Percentiles rank a stretch among this genome's conserved stretches.
Evolutionary conservation across 805 yeast species (phyloP).

Genomic region (Suhomyces pyralidae): DNA sequence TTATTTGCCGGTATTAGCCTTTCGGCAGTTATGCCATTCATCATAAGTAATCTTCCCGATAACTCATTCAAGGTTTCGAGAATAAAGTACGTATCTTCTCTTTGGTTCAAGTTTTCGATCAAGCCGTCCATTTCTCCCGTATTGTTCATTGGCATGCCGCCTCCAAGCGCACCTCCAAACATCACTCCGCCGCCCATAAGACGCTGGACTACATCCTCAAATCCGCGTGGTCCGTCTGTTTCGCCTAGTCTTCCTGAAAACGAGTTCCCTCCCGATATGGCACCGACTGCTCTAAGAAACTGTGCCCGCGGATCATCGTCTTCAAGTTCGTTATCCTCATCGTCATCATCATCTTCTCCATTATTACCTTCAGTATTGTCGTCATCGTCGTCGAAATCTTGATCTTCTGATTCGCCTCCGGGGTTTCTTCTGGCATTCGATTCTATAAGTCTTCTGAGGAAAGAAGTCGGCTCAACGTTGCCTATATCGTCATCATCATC

Average conservation of each 20-base stretch:
- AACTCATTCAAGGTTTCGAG: conserved; percentile 65
- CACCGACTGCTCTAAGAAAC: conserved; percentile 26
- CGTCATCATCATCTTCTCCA: conserved; percentile 14
- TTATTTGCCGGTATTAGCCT: conserved; percentile 58
- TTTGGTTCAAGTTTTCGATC: conserved; percentile 36
- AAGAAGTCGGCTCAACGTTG: conserved; percentile 7
- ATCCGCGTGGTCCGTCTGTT: conserved; percentile 11
- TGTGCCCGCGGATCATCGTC: conserved; percentile 20
- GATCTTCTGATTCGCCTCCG: not conserved
- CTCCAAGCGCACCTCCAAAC: conserved; percentile 12
- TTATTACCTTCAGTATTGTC: conserved; percentile 6
- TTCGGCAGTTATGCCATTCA: conserved; percentile 61
- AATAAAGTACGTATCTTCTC: conserved; percentile 58
- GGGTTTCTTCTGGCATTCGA: conserved; percentile 3
- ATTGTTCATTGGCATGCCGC: conserved; percentile 6
- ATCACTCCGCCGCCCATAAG: conserved; percentile 25
- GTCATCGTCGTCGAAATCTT: conserved; percentile 6
- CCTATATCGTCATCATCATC: conserved; percentile 9
- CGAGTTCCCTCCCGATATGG: conserved; percentile 12
- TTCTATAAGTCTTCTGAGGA: conserved; percentile 6
- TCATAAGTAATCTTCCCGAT: conserved; percentile 63
- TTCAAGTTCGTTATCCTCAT: conserved; percentile 13
- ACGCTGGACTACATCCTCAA: conserved; percentile 34
- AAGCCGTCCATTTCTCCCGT: conserved; percentile 32
- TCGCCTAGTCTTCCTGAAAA: not conserved